Evolutionary conservation across 2,329 filamentous ascomycete species (phyloP).

Genomic region (Bipolaris sorokiniana): DNA sequence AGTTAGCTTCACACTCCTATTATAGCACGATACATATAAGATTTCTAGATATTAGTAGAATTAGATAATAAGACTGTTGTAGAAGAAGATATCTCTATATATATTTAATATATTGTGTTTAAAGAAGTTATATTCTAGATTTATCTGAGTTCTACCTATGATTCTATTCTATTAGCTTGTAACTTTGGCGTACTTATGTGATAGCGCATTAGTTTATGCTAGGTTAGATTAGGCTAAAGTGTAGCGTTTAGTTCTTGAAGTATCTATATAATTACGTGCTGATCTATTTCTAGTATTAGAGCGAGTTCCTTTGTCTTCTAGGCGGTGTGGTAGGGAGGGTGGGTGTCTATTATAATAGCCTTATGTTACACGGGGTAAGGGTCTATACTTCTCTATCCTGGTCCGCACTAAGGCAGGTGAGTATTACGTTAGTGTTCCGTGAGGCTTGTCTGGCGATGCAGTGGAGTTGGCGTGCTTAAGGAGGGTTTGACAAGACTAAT

Average conservation of each 20-base stretch:
- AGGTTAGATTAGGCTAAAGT: neutral
- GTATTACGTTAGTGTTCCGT: too few relatives aligned
- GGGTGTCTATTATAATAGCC: neutral
- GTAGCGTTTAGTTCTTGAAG: neutral
- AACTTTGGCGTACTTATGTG: neutral
- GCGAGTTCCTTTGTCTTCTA: neutral
- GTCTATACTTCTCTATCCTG: too few relatives aligned
- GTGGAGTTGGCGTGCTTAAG: too few relatives aligned
- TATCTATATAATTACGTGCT: neutral
- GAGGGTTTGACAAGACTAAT: too few relatives aligned
- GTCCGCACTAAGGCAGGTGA: too few relatives aligned
- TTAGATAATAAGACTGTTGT: neutral
- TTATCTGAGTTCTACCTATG: too few relatives aligned
- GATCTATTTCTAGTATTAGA: neutral
- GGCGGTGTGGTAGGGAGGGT: neutral
- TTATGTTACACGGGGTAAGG: too few relatives aligned
- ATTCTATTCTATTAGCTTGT: too few relatives aligned
- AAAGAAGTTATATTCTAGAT: too few relatives aligned
- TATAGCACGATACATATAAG: neutral
- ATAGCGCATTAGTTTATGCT: neutral
- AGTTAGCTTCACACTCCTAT: neutral
- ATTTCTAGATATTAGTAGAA: neutral
- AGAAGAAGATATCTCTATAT: neutral
- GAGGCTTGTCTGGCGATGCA: too few relatives aligned
- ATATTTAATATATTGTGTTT: neutral